These are phyloP conservation scores for Boletus reticuloceps DNA, from an alignment of 768 basidiomycete genomes.

Conservation along the genomic window DNA sequence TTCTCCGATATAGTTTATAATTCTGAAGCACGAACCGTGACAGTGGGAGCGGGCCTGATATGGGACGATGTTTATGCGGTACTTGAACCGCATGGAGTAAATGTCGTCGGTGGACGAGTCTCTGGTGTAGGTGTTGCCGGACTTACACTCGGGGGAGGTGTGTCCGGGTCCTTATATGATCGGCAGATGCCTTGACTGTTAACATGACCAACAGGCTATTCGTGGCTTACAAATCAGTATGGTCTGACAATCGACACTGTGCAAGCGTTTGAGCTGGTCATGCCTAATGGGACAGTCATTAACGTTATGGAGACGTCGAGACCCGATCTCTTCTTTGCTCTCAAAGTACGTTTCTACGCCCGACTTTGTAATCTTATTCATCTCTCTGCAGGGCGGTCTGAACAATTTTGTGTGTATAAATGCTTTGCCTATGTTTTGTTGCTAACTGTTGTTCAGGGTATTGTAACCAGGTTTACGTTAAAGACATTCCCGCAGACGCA, in stretches of 20 bases:
- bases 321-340: constrained; percentile 42
- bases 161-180: not conserved
- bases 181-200: not conserved
- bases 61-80: constrained; percentile 64
- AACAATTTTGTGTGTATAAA: constrained; percentile 48
- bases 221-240: constrained; percentile 57
- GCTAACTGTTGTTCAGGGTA: constrained; percentile 38
- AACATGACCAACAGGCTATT: constrained; percentile 4
- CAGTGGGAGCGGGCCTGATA: constrained; percentile 40
- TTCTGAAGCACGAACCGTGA: constrained; percentile 34
- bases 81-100: constrained; percentile 47
- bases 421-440: not conserved
- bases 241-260: constrained; percentile 58
- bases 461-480: constrained; percentile 56
- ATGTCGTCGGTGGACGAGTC: constrained; percentile 53
- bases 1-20: constrained; percentile 44
- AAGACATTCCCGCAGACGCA: constrained; percentile 50
- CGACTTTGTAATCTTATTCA: not conserved
- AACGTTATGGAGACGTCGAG: constrained; percentile 31
- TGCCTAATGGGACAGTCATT: constrained; percentile 40
- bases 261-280: constrained; percentile 53
- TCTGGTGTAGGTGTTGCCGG: constrained; percentile 60
- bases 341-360: constrained; percentile 31
- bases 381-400: constrained; percentile 42
- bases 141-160: constrained; percentile 49